Evolutionary conservation across 179 eudicot species (phyloP).

Genomic region (Beta corolliflora): DNA sequence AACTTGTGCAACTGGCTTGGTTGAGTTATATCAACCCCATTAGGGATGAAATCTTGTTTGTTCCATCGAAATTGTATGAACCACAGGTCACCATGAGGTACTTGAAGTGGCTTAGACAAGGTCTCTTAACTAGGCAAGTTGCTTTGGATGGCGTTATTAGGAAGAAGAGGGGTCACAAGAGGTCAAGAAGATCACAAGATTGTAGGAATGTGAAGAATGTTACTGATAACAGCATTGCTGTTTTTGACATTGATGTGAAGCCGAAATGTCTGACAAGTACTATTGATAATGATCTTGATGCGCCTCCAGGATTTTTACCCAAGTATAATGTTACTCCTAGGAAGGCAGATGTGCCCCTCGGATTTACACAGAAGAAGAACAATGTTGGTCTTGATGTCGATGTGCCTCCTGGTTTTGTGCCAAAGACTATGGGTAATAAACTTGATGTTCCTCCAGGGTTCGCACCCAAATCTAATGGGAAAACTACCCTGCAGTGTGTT

Average conservation of each 20-base stretch:
- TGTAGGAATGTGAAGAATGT: conserved; percentile 1
- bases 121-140: conserved; percentile 7
- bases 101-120: conserved; percentile 33
- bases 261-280: background rate
- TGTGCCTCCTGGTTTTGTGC: conserved; percentile 12
- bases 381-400: background rate
- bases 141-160: conserved; percentile 20
- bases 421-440: background rate
- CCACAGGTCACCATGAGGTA: conserved; percentile 33
- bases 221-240: background rate
- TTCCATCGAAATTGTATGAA: conserved; percentile 24
- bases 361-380: background rate
- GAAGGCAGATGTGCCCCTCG: conserved; percentile 19
- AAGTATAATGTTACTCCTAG: background rate
- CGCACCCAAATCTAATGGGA: background rate
- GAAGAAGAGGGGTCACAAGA: conserved; percentile 21
- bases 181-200: conserved; percentile 7
- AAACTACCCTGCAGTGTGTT: background rate
- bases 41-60: conserved; percentile 15
- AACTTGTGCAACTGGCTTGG: conserved; percentile 33
- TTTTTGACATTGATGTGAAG: background rate
- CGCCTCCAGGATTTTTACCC: conserved; percentile 17
- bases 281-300: conserved; percentile 3
- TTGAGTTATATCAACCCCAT: conserved; percentile 17
- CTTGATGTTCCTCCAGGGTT: conserved; percentile 15